These are phyloP conservation scores for Suhomyces yuchorum DNA, from an alignment of 1,139 yeast genomes.

Conservation along the genomic window DNA sequence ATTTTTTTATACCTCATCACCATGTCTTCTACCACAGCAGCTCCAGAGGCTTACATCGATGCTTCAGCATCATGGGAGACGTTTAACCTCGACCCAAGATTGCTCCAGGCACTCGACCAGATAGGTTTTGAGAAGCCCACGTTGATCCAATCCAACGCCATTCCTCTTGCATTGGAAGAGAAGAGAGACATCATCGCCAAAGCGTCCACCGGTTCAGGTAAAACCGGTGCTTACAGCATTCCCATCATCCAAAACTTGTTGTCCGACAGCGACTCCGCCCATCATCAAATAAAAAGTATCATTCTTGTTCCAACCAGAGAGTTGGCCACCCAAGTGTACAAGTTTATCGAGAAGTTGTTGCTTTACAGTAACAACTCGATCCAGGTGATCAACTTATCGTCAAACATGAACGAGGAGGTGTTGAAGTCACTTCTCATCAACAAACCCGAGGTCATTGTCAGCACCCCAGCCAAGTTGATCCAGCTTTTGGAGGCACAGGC, in stretches of 20 bases:
- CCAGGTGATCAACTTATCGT: conserved; percentile 71
- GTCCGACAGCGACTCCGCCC: conserved; percentile 23
- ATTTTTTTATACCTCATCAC: conserved; percentile 2
- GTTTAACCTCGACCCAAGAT: conserved; percentile 74
- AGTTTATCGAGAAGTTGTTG: conserved; percentile 67
- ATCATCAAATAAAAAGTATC: conserved; percentile 50
- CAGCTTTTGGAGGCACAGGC: conserved; percentile 50
- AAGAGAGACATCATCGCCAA: conserved; percentile 85
- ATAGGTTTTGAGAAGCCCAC: conserved; percentile 87
- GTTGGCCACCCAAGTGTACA: conserved; percentile 78
- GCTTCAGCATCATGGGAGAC: conserved; percentile 71
- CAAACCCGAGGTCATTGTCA: conserved; percentile 76
- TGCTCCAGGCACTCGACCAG: conserved; percentile 80
- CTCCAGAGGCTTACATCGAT: conserved; percentile 67
- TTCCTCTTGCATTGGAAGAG: conserved; percentile 85
- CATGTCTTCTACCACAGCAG: conserved; percentile 35
- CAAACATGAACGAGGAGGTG: conserved; percentile 72
- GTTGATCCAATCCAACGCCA: conserved; percentile 85
- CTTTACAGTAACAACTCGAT: conserved; percentile 71
- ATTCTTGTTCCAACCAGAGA: conserved; percentile 86
- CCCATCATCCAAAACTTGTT: conserved; percentile 76
- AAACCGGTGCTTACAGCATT: conserved; percentile 80
- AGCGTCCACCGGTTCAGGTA: conserved; percentile 91
- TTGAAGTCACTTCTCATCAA: conserved; percentile 68
- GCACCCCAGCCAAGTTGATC: conserved; percentile 85